Conservation (phyloP, 2,329 filamentous ascomycete genomes). For the Thelonectria olida region DNA sequence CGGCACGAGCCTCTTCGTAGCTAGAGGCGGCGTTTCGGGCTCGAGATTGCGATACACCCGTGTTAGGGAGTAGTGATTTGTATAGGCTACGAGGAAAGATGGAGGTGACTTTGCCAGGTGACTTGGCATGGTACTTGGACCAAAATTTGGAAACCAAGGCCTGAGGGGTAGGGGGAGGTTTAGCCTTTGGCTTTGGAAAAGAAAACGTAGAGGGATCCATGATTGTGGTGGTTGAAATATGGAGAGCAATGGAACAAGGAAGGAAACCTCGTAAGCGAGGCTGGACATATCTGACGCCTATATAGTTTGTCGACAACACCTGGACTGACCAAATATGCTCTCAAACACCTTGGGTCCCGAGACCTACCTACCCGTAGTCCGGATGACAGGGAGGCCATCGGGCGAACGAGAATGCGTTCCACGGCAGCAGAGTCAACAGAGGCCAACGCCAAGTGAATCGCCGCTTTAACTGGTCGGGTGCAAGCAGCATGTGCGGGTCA, state of each 20-base stretch:
- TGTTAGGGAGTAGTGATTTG: conserved; percentile 37
- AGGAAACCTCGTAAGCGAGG: not conserved
- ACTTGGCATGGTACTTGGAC: conserved; percentile 52
- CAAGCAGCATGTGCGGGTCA: not conserved
- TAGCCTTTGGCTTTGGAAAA: conserved; percentile 26
- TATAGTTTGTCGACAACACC: not conserved
- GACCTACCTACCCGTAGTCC: not conserved
- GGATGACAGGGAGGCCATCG: not conserved
- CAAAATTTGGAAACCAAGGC: conserved; percentile 53
- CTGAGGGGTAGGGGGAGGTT: conserved; percentile 45
- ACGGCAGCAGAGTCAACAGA: not conserved
- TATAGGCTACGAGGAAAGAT: conserved; percentile 55
- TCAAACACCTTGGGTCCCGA: not conserved
- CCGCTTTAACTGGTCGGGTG: conserved; percentile 2
- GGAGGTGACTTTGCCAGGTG: conserved; percentile 54
- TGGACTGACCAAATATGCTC: not conserved
- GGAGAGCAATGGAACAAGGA: not conserved
- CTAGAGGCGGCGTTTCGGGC: conserved; percentile 51
- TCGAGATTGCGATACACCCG: conserved; percentile 35
- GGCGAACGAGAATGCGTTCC: not conserved
- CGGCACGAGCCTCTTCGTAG: conserved; percentile 52
- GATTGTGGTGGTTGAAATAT: not conserved
- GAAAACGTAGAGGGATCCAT: conserved; percentile 25
- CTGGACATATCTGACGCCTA: not conserved
- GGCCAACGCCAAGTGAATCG: not conserved